phyloP scores from a whole-genome alignment of 495 filamentous ascomycete genomes.

The Barbatosphaeria neglecta region DNA sequence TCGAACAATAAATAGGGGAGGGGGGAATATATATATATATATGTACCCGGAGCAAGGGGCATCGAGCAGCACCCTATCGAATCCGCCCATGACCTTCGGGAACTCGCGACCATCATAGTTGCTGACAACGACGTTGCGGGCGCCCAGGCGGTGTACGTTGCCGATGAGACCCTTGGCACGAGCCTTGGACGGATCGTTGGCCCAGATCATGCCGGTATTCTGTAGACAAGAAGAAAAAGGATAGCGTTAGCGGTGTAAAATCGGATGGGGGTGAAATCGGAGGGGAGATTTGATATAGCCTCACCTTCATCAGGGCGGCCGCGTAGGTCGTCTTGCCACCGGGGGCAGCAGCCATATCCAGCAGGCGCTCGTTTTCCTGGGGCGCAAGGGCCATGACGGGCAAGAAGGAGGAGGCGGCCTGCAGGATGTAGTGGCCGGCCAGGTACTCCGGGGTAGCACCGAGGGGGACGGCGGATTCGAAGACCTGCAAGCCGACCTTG shows the following conservation, averaged over 20 bases:
- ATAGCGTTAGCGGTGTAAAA: too few relatives aligned
- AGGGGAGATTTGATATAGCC: too few relatives aligned
- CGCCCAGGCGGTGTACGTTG: slow-evolving; percentile 92
- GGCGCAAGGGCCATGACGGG: slow-evolving; percentile 95
- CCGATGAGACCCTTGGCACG: slow-evolving; percentile 95
- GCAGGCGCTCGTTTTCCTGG: slow-evolving; percentile 80
- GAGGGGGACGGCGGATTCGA: slow-evolving; percentile 87
- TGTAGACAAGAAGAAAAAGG: background rate
- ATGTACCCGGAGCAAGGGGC: slow-evolving; percentile 33
- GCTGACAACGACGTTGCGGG: slow-evolving; percentile 87
- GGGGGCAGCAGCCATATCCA: slow-evolving; percentile 90
- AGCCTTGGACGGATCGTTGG: slow-evolving; percentile 87
- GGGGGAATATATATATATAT: background rate
- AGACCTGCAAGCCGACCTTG: slow-evolving; percentile 92
- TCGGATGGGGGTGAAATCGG: too few relatives aligned
- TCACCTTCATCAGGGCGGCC: slow-evolving; percentile 77
- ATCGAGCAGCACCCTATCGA: slow-evolving; percentile 48
- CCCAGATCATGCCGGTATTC: slow-evolving; percentile 92
- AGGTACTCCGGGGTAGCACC: slow-evolving; percentile 97
- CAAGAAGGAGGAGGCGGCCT: slow-evolving; percentile 93
- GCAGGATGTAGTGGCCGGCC: slow-evolving; percentile 93
- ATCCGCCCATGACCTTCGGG: slow-evolving; percentile 86
- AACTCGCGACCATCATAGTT: slow-evolving; percentile 89
- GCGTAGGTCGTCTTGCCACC: slow-evolving; percentile 97
- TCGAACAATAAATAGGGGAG: background rate